A percentile compares a stretch with the other conserved stretches of the same genome.
Conservation (phyloP, 2,329 filamentous ascomycete species). For the Aureobasidium musti region DNA sequence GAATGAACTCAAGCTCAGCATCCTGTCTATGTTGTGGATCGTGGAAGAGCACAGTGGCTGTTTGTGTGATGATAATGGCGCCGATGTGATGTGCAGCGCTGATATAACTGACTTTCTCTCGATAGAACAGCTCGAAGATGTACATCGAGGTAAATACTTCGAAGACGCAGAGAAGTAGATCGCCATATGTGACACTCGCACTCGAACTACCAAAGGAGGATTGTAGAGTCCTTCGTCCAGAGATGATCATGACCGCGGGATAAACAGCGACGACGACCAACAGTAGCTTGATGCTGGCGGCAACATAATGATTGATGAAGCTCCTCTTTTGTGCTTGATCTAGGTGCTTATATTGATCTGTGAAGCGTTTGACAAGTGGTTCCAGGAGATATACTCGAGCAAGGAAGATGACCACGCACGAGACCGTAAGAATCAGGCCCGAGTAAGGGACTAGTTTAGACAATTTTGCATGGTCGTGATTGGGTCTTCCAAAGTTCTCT, state of each 20-base stretch:
- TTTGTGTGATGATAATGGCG: constrained; percentile 47
- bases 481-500: not conserved
- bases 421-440: constrained; percentile 36
- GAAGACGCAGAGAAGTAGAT: constrained; percentile 45
- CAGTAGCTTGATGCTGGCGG: constrained; percentile 46
- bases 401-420: constrained; percentile 34
- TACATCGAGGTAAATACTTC: constrained; percentile 52
- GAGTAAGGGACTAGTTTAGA: constrained; percentile 32
- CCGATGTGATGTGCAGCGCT: constrained; percentile 48
- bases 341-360: constrained; percentile 42
- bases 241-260: constrained; percentile 47
- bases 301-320: constrained; percentile 53
- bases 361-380: constrained; percentile 33
- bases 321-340: constrained; percentile 44
- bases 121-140: constrained; percentile 50
- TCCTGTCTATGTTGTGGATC: constrained; percentile 37
- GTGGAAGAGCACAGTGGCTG: constrained; percentile 47
- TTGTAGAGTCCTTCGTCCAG: constrained; percentile 33
- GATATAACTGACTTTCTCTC: constrained; percentile 46
- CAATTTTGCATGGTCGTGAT: not conserved
- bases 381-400: constrained; percentile 45
- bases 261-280: constrained; percentile 47
- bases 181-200: constrained; percentile 46
- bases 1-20: constrained; percentile 43
- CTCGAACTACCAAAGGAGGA: constrained; percentile 25